Evolutionary conservation across 495 filamentous ascomycete genomes (phyloP), one percentile per base, ranked within the genome.

Genomic region (Penicillium angulare): DNA sequence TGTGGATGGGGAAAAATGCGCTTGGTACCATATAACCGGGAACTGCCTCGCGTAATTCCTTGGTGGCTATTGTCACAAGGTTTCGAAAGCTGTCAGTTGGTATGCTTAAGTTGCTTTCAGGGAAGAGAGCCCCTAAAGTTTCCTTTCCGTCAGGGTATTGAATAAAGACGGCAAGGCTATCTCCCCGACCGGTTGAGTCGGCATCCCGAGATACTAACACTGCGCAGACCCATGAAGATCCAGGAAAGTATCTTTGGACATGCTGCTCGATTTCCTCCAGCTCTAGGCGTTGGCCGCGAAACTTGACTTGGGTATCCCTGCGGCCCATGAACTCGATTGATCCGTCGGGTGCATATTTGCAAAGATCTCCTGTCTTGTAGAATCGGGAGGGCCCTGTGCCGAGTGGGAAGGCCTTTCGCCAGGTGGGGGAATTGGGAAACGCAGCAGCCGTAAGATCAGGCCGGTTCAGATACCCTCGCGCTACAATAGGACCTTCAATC

Each of bases 391-490:
- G 18, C 1, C 9, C 33, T 7, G 5, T 2, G 9, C 47, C 6
- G 2, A 21, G 16, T 21, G 34, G 9, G 21, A 23, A 13, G n/a
- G n/a, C n/a, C n/a, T n/a, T n/a, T n/a, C n/a, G 26, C 21, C 20
- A 43, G 12, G 21, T 22, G 7, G 58, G 36, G 13, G 24, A 27
- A 34, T 15, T 35, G 17, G 71, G 60, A 33, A 74, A 78, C 0
- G 61, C 60, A 15, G 47, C 51, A 1, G 39, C 47, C 2, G 74
- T 76, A 52, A 69, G 64, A 26, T 55, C 64, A 0, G 52, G 27
- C 16, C 73, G 64, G 50, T 68, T 62, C 22, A 78, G 54, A 44
- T 81, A 81, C 3, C 73, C 76, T 0, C 68, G 53, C 4, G 57
- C 66, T 0, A 81, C 55, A 5, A 61, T 20, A 0, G 65, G 68